phyloP scores from a whole-genome alignment of 164 flowering plant species.

The Buxus sempervirens region DNA sequence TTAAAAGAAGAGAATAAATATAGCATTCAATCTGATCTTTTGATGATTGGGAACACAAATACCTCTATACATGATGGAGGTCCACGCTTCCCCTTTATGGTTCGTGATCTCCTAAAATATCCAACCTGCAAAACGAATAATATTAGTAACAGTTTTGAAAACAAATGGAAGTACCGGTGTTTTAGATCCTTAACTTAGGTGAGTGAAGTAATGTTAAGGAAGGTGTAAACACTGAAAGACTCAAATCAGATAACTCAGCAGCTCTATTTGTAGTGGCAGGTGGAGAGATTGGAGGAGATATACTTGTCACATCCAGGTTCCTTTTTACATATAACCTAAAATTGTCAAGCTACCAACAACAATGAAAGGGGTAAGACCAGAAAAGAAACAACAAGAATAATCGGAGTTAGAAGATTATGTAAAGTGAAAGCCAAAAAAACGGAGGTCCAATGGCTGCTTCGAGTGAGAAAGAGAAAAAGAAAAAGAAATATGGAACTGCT shows the following conservation, averaged over 20 bases:
- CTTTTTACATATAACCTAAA: slow-evolving; percentile 59
- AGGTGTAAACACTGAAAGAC: slow-evolving; percentile 44
- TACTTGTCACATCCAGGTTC: slow-evolving; percentile 35
- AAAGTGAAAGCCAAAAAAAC: background rate
- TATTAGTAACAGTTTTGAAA: slow-evolving; percentile 12
- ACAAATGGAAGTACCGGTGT: background rate
- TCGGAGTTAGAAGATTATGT: background rate
- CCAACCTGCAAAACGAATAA: slow-evolving; percentile 58
- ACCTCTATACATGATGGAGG: slow-evolving; percentile 89
- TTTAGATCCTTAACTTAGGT: slow-evolving; percentile 47
- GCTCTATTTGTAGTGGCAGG: slow-evolving; percentile 23
- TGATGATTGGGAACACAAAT: background rate
- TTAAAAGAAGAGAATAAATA: too few species aligned
- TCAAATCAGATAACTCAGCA: slow-evolving; percentile 31
- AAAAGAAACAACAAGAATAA: background rate
- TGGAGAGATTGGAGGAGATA: slow-evolving; percentile 28
- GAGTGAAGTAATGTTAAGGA: slow-evolving; percentile 59
- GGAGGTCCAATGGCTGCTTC: too few species aligned
- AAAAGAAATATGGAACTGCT: slow-evolving; percentile 9
- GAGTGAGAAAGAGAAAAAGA: background rate
- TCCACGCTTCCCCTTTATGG: slow-evolving; percentile 66
- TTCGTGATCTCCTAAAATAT: slow-evolving; percentile 60
- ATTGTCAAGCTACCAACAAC: slow-evolving; percentile 49
- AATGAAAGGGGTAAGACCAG: slow-evolving; percentile 1
- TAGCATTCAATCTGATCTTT: background rate